These are phyloP conservation scores for Wallacemonas sp. DNA, from an alignment of 208 protist species.

Conservation along the genomic window DNA sequence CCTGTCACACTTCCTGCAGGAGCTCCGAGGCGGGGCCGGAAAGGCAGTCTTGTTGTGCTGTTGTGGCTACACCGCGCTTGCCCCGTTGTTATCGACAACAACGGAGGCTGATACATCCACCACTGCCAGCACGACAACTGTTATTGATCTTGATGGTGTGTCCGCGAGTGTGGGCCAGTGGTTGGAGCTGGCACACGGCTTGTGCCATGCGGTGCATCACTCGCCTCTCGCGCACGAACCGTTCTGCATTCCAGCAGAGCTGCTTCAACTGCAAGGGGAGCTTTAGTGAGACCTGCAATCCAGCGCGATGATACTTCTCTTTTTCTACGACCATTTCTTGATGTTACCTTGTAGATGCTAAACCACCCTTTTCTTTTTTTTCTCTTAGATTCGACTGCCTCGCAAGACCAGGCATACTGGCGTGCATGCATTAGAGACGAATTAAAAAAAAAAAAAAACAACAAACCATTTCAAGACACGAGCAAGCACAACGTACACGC, in stretches of 20 bases:
- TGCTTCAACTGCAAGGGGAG: not conserved
- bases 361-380: no score
- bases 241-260: not conserved
- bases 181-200: not conserved
- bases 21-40: not conserved
- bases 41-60: conserved; percentile 13
- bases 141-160: no score
- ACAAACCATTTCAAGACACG: no score
- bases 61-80: not conserved
- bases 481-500: no score
- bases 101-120: not conserved
- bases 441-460: no score
- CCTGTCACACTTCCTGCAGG: not conserved
- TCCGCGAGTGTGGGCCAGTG: not conserved
- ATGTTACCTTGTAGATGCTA: not conserved
- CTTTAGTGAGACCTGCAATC: no score
- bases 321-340: not conserved
- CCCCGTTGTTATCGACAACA: not conserved
- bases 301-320: no score
- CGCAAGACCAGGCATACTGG: no score
- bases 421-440: no score
- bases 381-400: no score
- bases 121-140: no score
- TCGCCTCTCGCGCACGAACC: not conserved
- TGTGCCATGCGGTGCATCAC: conserved; percentile 7